These are phyloP conservation scores for Gracilaria caudata DNA, from an alignment of 23 red algal genomes.

Conservation along the genomic window DNA sequence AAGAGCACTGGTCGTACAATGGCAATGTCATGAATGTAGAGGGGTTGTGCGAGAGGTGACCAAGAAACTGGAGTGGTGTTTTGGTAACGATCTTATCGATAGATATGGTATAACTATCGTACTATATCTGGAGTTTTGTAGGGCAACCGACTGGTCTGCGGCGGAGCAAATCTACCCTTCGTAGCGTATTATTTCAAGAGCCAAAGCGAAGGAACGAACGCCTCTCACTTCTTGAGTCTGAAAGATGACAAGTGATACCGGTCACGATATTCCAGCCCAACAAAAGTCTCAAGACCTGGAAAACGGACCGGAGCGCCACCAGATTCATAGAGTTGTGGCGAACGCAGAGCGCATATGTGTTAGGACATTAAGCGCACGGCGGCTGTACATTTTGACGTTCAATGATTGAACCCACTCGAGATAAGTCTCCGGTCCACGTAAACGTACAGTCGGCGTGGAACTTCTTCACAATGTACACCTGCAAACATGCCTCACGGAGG, in stretches of 20 bases:
- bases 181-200: too few species aligned
- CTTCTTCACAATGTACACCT: neutral
- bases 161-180: too few species aligned
- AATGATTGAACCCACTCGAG: neutral
- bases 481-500: neutral
- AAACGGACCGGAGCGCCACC: neutral
- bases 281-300: neutral
- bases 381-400: neutral
- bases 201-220: neutral
- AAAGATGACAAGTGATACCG: neutral
- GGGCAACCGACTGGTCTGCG: too few species aligned
- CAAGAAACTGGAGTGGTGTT: too few species aligned
- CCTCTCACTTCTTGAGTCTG: neutral
- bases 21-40: neutral
- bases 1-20: neutral
- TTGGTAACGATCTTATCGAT: too few species aligned
- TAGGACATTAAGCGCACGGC: neutral
- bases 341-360: neutral
- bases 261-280: neutral
- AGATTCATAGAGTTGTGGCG: neutral
- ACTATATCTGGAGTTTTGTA: too few species aligned
- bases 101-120: too few species aligned
- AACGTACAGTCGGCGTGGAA: neutral
- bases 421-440: neutral
- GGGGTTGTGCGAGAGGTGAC: too few species aligned